These are phyloP conservation scores for Colletotrichum tanaceti DNA, from an alignment of 2,329 filamentous ascomycete species.

Conservation along the genomic window DNA sequence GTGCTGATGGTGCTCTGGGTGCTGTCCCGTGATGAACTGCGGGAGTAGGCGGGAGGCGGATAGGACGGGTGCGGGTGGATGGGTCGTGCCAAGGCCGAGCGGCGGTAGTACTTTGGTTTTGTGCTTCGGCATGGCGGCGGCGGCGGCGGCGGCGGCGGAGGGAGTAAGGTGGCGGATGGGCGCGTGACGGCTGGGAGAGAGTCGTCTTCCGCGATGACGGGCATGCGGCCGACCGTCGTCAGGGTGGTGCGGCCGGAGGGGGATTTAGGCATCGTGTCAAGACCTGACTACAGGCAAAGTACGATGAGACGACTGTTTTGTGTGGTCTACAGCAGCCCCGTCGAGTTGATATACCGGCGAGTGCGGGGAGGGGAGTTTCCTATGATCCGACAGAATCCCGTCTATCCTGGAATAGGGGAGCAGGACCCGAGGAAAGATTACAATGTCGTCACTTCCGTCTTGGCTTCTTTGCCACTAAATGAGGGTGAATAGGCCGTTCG, in stretches of 20 bases:
- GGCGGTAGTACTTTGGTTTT: conserved; percentile 25
- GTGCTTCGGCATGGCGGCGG: conserved; percentile 21
- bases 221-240: conserved; percentile 49
- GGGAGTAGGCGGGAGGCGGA: conserved; percentile 38
- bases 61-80: conserved; percentile 29
- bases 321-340: neutral
- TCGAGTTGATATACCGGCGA: neutral
- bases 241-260: conserved; percentile 44
- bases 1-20: conserved; percentile 15
- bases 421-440: neutral
- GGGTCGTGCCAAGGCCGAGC: conserved; percentile 9
- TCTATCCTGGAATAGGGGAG: too few species aligned
- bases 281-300: neutral
- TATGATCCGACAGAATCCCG: neutral
- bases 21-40: conserved; percentile 35
- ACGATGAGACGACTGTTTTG: too few species aligned
- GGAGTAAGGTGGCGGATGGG: conserved; percentile 11
- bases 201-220: conserved; percentile 54
- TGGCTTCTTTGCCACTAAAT: neutral
- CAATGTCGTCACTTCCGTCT: conserved; percentile 4
- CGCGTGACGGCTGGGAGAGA: conserved; percentile 2
- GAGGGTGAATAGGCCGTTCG: neutral
- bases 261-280: conserved; percentile 40
- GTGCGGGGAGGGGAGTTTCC: neutral
- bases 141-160: conserved; percentile 19